These are phyloP conservation scores for Trametes villosa DNA, from an alignment of 768 basidiomycete species.

Conservation along the genomic window DNA sequence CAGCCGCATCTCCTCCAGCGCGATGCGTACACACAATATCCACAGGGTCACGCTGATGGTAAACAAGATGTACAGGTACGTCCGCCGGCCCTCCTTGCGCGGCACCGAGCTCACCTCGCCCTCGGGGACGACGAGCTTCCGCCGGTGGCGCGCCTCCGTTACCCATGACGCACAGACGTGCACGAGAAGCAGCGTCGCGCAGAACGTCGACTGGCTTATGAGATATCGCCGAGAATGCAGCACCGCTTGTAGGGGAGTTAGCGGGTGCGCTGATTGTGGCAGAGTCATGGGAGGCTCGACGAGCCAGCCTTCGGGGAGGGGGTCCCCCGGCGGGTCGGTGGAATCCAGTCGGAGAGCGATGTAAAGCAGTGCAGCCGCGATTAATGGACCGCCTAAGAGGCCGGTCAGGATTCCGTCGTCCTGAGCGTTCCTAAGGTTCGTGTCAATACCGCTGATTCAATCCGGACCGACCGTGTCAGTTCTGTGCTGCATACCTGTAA, in stretches of 20 bases:
- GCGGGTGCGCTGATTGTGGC: slow-evolving; percentile 42
- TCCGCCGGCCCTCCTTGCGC: slow-evolving; percentile 66
- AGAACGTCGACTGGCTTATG: slow-evolving; percentile 79
- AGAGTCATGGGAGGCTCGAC: slow-evolving; percentile 75
- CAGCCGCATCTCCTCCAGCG: slow-evolving; percentile 46
- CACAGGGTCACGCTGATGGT: slow-evolving; percentile 55
- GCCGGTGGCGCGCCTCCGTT: slow-evolving; percentile 60
- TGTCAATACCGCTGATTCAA: slow-evolving; percentile 3
- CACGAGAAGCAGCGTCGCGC: slow-evolving; percentile 76
- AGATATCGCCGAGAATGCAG: slow-evolving; percentile 74
- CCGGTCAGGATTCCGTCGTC: slow-evolving; percentile 90
- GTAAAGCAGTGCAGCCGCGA: slow-evolving; percentile 72
- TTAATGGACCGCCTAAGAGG: slow-evolving; percentile 80
- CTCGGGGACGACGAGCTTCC: slow-evolving; percentile 50
- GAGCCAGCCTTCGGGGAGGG: slow-evolving; percentile 68
- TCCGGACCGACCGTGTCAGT: neutral
- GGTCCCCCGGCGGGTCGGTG: slow-evolving; percentile 29
- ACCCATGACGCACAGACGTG: slow-evolving; percentile 82
- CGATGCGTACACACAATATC: slow-evolving; percentile 53
- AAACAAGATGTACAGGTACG: slow-evolving; percentile 69
- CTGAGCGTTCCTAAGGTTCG: slow-evolving; percentile 60
- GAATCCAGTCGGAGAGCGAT: slow-evolving; percentile 42
- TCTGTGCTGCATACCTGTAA: slow-evolving; percentile 71
- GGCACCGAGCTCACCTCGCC: slow-evolving; percentile 79
- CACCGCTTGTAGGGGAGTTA: slow-evolving; percentile 57